Evolutionary conservation across 345 rosid genomes (phyloP).

Genomic region (Brassica incana): DNA sequence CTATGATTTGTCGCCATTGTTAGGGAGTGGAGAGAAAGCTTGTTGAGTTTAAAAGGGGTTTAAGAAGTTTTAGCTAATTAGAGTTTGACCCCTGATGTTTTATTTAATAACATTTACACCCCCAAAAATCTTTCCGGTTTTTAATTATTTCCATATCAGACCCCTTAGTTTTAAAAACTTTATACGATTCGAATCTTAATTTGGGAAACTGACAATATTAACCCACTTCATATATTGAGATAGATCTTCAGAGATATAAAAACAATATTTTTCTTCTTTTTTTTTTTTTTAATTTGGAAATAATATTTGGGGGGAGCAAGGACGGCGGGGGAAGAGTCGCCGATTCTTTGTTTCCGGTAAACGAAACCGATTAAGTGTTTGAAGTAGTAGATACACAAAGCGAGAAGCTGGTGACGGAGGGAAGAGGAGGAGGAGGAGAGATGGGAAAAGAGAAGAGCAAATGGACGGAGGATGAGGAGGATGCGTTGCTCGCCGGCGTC

Average conservation of each 20-base stretch:
- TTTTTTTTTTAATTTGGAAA: background rate
- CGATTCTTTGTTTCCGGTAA: background rate
- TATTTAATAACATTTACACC: background rate
- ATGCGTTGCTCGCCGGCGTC: constrained; percentile 70
- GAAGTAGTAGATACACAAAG: background rate
- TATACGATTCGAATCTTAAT: background rate
- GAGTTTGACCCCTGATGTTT: constrained; percentile 21
- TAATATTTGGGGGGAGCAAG: background rate
- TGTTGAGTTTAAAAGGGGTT: background rate
- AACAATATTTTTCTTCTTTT: background rate
- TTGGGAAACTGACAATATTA: background rate
- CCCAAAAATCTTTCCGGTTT: background rate
- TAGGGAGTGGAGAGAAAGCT: background rate
- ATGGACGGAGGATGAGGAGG: constrained; percentile 83
- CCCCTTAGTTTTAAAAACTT: background rate
- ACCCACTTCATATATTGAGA: background rate
- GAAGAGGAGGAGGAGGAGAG: background rate
- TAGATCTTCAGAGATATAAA: background rate
- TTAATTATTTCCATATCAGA: background rate
- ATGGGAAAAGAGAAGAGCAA: constrained; percentile 89
- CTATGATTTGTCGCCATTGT: constrained; percentile 36
- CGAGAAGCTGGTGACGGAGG: background rate
- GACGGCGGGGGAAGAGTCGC: background rate
- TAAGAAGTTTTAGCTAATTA: background rate
- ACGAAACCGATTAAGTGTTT: background rate